Percentiles rank a stretch among this genome's conserved stretches.
phyloP scores from a whole-genome alignment of 176 grass and related monocot genomes.

The Poa annua region DNA sequence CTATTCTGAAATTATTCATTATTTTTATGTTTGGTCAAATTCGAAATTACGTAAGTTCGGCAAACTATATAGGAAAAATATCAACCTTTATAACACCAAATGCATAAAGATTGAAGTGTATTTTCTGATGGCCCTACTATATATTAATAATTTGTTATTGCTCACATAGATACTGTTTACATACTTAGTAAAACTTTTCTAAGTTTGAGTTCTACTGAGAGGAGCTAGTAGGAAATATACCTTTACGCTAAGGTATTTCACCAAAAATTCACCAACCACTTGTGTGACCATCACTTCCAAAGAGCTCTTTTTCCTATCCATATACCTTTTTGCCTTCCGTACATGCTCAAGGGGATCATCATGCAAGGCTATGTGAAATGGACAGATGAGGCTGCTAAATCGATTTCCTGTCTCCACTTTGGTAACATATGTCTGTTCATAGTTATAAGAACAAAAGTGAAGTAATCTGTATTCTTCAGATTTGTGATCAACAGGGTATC shows the following conservation, averaged over 20 bases:
- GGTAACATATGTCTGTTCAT: not conserved
- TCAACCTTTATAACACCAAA: not conserved
- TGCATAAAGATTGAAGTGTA: not conserved
- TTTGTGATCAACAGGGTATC: not conserved
- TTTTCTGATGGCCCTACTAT: not conserved
- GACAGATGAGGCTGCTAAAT: not conserved
- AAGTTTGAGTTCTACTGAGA: not conserved
- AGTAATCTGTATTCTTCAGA: not conserved
- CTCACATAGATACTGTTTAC: not conserved
- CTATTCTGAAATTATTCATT: too few species aligned
- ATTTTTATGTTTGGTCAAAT: too few species aligned
- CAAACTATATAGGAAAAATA: not conserved
- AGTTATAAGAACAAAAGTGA: not conserved
- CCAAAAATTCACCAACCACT: not conserved
- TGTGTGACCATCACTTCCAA: not conserved
- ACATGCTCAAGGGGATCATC: not conserved
- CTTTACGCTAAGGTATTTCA: not conserved
- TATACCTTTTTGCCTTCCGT: not conserved
- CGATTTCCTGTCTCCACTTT: slow-evolving; percentile 4
- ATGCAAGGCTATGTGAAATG: slow-evolving; percentile 8
- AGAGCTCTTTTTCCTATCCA: not conserved
- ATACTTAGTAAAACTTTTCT: not conserved
- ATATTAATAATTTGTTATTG: not conserved
- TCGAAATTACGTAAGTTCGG: too few species aligned
- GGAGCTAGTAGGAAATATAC: not conserved